Evolutionary conservation across 768 basidiomycete species (phyloP).

Genomic region (Tylopilus rubrobrunneus): DNA sequence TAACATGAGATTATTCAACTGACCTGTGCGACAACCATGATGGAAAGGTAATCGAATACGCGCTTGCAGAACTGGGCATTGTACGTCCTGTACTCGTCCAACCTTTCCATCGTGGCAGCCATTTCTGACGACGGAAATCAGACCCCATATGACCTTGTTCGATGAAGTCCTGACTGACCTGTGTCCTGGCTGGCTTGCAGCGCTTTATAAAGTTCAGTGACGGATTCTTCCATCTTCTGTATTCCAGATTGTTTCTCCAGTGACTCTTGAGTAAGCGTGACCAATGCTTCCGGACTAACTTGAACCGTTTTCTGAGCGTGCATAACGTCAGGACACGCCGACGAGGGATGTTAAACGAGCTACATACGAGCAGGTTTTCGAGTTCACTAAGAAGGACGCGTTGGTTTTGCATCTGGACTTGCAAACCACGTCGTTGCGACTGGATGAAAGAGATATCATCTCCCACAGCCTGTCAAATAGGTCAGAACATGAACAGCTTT

Average conservation of each 20-base stretch:
- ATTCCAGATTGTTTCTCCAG: slow-evolving; percentile 78
- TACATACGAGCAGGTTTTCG: slow-evolving; percentile 75
- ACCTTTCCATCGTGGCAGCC: slow-evolving; percentile 93
- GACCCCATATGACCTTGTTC: not conserved
- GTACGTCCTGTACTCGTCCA: slow-evolving; percentile 87
- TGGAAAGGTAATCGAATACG: slow-evolving; percentile 80
- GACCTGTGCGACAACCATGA: slow-evolving; percentile 91
- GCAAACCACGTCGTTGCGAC: slow-evolving; percentile 92
- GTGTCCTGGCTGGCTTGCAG: slow-evolving; percentile 86
- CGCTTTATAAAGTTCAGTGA: slow-evolving; percentile 91
- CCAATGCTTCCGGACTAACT: slow-evolving; percentile 74
- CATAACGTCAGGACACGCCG: not conserved
- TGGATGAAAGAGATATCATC: slow-evolving; percentile 97
- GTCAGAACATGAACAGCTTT: slow-evolving; percentile 10
- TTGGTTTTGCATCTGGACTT: slow-evolving; percentile 97
- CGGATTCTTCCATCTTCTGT: slow-evolving; percentile 74
- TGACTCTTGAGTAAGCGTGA: slow-evolving; percentile 83
- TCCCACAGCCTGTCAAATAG: slow-evolving; percentile 65
- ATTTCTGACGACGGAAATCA: slow-evolving; percentile 54
- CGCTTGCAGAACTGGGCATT: slow-evolving; percentile 93
- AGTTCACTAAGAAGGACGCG: slow-evolving; percentile 78
- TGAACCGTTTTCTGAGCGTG: slow-evolving; percentile 81
- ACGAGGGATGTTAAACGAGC: not conserved
- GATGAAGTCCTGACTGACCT: slow-evolving; percentile 51
- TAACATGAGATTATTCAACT: slow-evolving; percentile 12